Evolutionary conservation across 2,329 filamentous ascomycete species (phyloP), one percentile per base, ranked within the genome.

Genomic region (Nothopassalora personata): DNA sequence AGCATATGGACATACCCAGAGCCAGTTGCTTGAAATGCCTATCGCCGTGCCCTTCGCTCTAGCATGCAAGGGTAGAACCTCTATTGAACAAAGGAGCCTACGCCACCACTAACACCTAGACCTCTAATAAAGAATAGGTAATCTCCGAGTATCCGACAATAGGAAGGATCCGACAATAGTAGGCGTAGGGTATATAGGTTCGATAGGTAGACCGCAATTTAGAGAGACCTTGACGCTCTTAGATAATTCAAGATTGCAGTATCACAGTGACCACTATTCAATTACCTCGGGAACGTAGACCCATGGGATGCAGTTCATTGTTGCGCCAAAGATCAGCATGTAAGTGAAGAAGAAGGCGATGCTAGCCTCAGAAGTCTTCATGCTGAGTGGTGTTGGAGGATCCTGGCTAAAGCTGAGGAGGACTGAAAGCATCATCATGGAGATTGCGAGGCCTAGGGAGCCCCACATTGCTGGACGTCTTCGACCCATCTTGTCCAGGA

Each of bases 291-390:
- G 77, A 3, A 78, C 76, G 60, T 79, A 79, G 1, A 80, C 77
- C 79, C 79, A 81, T 1, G 79, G 79, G 18, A 81, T 77, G 59
- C 75, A 78, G 60, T 80, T 80, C 3, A 75, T 74, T 1, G 74
- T 75, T 1, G 75, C 75, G 4, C 77, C 77, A 56, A 69, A 68
- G 9, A 65, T 57, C 18, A 69, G 59, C 68, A 73, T 74, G 53
- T 73, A 75, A 15, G 75, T 76, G 67, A 81, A 80, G 70, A 80
- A 80, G 67, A 81, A 81, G 2, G 78, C 73, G 13, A 81, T 75
- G 34, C 77, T 78, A 0, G 77, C 79, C 15, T 74, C 74, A 0
- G 77, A 71, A 7, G 79, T 80, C 7, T 70, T 66, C 43, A 75
- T 75, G 18, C 23, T 75, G 69, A 5, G 75, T 58, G 4, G 63